Evolutionary conservation across 768 basidiomycete species (phyloP), one percentile per base, ranked within the genome.

Genomic region (Coprinopsis sp.): DNA sequence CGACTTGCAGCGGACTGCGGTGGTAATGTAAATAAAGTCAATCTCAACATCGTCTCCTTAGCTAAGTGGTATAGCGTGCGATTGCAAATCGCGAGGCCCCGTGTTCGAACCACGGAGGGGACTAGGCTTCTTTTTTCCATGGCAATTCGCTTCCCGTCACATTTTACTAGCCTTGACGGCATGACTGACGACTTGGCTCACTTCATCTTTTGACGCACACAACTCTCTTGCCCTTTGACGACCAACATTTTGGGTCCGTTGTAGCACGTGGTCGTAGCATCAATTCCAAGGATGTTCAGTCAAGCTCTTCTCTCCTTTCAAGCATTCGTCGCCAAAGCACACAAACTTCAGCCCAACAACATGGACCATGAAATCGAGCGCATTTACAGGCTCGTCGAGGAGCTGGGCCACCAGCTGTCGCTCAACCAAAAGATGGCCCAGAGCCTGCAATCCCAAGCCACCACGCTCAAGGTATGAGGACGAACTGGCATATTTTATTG

Each of bases 341-440:
- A 34, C 33, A 14, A 18, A 30, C 54, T 24, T 24, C 23, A 39
- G 13, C 3, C 25, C 45, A 14, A 33, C 50, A 50, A 52, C 61
- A 79, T 85, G 78, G 86, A 87, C 54, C 72, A 62, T 53, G 90
- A 91, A 42, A 75, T 90, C 41, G 59, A 85, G 34, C 76, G 85
- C 19, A 78, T 88, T 39, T 91, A 86, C 84, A 78, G 82, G 49
- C 75, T 93, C 53, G 74, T 93, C 2, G 76, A 80, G 49, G 91
- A 93, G 58, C 79, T 93, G 58, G 81, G 82, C 58, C 84, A 89
- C 27, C 90, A 91, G 67, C 79, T 95, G 41, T 73, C 78, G 1
- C 80, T 80, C 54, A 97, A 96, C 66, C 79, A 89, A 44, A 86
- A 84, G 57, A 73, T 92, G 50, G 75, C 89, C 2, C 70, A 57